Percentiles rank a stretch among this genome's conserved stretches.
Conservation (phyloP, 768 basidiomycete genomes). For the Lyophyllum semitale region DNA sequence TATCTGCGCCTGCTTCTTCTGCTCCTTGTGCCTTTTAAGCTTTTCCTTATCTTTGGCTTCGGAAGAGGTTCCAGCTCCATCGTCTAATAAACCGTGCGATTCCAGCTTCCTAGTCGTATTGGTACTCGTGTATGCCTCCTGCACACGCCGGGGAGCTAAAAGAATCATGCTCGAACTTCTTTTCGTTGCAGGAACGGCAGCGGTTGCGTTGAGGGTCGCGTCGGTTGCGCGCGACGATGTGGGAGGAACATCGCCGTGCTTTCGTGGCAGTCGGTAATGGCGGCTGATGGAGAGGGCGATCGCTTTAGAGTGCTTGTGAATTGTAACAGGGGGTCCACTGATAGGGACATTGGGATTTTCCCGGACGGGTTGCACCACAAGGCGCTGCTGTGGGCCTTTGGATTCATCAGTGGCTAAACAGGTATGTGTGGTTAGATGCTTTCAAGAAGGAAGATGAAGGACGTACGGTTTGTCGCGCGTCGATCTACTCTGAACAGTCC, state of each 20-base stretch:
- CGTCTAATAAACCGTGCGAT: slow-evolving; percentile 67
- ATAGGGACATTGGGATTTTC: slow-evolving; percentile 40
- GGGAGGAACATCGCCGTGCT: slow-evolving; percentile 18
- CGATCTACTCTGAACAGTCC: slow-evolving; percentile 66
- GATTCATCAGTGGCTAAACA: slow-evolving; percentile 45
- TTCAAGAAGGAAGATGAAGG: slow-evolving; percentile 3
- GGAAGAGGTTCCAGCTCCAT: slow-evolving; percentile 27
- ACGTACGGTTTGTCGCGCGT: slow-evolving; percentile 41
- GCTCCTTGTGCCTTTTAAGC: slow-evolving; percentile 22
- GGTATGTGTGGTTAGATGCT: not conserved
- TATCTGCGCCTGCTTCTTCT: slow-evolving; percentile 21
- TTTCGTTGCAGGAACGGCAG: slow-evolving; percentile 20
- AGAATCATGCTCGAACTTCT: slow-evolving; percentile 54
- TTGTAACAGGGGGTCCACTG: slow-evolving; percentile 63
- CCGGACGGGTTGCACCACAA: slow-evolving; percentile 59
- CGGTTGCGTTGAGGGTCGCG: slow-evolving; percentile 13
- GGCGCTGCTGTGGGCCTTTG: slow-evolving; percentile 68
- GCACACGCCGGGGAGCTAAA: slow-evolving; percentile 74
- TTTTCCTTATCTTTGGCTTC: slow-evolving; percentile 36
- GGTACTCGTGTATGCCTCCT: slow-evolving; percentile 77
- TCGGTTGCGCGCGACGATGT: slow-evolving; percentile 10
- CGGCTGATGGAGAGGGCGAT: slow-evolving; percentile 80
- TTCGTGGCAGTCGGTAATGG: slow-evolving; percentile 39
- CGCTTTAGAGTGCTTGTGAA: slow-evolving; percentile 83
- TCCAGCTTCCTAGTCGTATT: slow-evolving; percentile 68